These are phyloP conservation scores for Smallanthus sonchifolius DNA, from an alignment of 129 eudicot genomes.

Conservation along the genomic window DNA sequence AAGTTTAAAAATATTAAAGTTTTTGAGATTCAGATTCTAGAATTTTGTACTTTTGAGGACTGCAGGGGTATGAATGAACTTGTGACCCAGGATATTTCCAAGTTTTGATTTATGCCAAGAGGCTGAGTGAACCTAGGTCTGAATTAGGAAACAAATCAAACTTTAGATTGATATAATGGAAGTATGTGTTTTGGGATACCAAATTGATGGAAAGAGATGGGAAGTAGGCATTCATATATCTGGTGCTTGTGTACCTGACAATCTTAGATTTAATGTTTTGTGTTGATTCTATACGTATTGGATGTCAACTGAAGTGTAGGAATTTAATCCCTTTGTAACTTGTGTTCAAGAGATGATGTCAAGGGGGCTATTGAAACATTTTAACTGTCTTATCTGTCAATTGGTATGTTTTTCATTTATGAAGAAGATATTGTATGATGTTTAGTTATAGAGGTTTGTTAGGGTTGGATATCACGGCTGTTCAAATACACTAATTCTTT, in stretches of 20 bases:
- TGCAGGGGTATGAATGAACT: too few relatives aligned
- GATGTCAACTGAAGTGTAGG: slow-evolving; percentile 2
- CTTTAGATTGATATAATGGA: background rate
- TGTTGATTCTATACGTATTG: background rate
- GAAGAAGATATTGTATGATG: background rate
- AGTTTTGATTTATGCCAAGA: background rate
- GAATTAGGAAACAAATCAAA: background rate
- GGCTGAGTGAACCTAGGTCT: background rate
- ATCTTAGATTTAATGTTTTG: background rate
- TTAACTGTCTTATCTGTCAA: background rate
- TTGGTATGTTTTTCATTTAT: slow-evolving; percentile 11
- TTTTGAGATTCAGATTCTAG: too few relatives aligned
- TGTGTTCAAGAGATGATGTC: background rate
- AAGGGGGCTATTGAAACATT: background rate
- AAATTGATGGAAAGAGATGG: background rate
- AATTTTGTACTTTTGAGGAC: too few relatives aligned
- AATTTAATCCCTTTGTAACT: background rate
- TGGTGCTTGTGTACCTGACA: background rate
- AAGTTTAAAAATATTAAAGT: too few relatives aligned
- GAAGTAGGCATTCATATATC: background rate
- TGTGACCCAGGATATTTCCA: background rate
- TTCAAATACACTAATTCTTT: too few relatives aligned
- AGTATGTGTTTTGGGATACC: background rate
- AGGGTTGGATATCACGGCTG: too few relatives aligned
- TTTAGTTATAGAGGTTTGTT: background rate